Conservation (phyloP, 805 yeast genomes). For the Jamesozyma jinghongensis region DNA sequence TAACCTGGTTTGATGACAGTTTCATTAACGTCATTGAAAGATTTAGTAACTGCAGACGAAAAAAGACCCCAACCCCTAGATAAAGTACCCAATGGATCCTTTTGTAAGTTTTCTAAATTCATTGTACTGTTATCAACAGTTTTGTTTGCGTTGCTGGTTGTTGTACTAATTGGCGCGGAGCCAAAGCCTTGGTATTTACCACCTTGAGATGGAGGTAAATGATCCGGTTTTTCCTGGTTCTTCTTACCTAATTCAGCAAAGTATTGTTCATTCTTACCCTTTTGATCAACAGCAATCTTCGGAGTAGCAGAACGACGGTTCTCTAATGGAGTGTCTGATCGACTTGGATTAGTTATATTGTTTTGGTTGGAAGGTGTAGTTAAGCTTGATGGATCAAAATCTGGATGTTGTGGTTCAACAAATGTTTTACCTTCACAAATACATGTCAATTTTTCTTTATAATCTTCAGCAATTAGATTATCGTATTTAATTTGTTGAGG, state of each 20-base stretch:
- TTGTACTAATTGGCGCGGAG: constrained; percentile 43
- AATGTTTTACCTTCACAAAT: constrained; percentile 65
- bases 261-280: constrained; percentile 66
- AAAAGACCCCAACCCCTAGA: constrained; percentile 92
- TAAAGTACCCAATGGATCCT: constrained; percentile 85
- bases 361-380: neutral
- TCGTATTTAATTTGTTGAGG: constrained; percentile 73
- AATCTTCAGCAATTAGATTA: constrained; percentile 90
- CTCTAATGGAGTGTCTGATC: constrained; percentile 24
- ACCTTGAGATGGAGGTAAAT: constrained; percentile 87
- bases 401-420: constrained; percentile 52
- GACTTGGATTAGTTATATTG: constrained; percentile 1
- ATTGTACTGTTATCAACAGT: constrained; percentile 32
- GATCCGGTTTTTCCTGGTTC: constrained; percentile 64
- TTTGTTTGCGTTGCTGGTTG: constrained; percentile 5
- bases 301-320: constrained; percentile 38
- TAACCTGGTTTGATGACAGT: constrained; percentile 86
- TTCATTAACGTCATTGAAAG: constrained; percentile 79
- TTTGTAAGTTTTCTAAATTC: constrained; percentile 59
- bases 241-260: constrained; percentile 70
- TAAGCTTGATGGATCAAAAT: constrained; percentile 25
- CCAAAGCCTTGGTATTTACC: constrained; percentile 93
- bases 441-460: constrained; percentile 71
- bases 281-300: constrained; percentile 29
- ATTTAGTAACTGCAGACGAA: constrained; percentile 74